phyloP scores from a whole-genome alignment of 2,329 filamentous ascomycete species.

The Cadophora gregata region DNA sequence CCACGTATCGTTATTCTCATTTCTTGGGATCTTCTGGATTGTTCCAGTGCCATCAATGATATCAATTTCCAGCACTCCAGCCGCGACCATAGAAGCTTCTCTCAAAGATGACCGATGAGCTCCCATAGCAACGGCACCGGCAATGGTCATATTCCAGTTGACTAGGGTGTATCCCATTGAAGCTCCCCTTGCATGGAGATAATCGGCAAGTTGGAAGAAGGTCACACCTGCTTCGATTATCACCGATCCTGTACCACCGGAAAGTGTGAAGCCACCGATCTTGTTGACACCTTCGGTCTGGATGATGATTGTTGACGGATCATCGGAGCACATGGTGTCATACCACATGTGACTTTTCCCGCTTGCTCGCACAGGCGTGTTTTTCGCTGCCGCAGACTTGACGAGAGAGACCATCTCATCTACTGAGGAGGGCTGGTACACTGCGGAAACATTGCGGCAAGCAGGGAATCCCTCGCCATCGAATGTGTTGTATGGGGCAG shows the following conservation, averaged over 20 bases:
- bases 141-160: constrained; percentile 36
- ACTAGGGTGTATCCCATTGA: constrained; percentile 32
- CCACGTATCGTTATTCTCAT: constrained; percentile 31
- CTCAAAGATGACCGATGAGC: constrained; percentile 30
- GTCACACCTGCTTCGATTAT: constrained; percentile 33
- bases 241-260: constrained; percentile 22
- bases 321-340: constrained; percentile 34
- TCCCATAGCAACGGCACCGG: constrained; percentile 34
- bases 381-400: constrained; percentile 24
- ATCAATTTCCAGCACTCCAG: constrained; percentile 29
- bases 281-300: constrained; percentile 27
- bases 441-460: constrained; percentile 29
- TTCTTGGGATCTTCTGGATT: constrained; percentile 24
- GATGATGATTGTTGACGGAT: constrained; percentile 28
- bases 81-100: constrained; percentile 32
- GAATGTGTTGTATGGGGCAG: constrained; percentile 28
- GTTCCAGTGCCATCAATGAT: constrained; percentile 32
- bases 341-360: constrained; percentile 36
- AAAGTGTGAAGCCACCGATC: constrained; percentile 26
- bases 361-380: constrained; percentile 30
- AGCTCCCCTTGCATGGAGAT: constrained; percentile 26
- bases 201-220: constrained; percentile 33
- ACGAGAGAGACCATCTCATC: constrained; percentile 31
- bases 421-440: constrained; percentile 24
- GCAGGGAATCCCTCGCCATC: constrained; percentile 32